Evolutionary conservation across 2,329 filamentous ascomycete species (phyloP).

Genomic region (Pseudocercospora musae): DNA sequence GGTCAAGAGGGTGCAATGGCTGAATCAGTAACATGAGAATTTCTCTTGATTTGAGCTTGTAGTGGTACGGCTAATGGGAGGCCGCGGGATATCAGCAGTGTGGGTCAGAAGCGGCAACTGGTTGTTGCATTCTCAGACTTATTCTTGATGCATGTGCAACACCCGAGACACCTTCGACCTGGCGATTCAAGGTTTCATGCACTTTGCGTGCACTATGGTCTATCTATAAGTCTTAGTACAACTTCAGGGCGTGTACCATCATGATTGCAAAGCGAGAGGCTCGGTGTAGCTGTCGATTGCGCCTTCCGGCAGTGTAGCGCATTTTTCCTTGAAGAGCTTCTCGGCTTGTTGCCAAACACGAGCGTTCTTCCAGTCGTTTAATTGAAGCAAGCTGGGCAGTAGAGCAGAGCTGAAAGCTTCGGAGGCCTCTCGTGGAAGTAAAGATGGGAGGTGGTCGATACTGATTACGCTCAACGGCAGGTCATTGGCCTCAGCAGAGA

Average conservation of each 20-base stretch:
- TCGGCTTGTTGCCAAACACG: slow-evolving; percentile 83
- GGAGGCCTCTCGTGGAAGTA: slow-evolving; percentile 80
- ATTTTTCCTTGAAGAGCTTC: slow-evolving; percentile 80
- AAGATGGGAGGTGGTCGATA: slow-evolving; percentile 79
- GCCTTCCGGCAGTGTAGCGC: slow-evolving; percentile 60
- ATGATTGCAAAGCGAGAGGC: slow-evolving; percentile 3
- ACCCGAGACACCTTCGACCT: neutral
- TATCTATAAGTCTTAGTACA: slow-evolving; percentile 11
- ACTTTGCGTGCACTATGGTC: neutral
- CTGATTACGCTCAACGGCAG: slow-evolving; percentile 72
- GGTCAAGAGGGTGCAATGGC: neutral
- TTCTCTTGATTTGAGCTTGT: neutral
- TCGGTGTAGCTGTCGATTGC: slow-evolving; percentile 7
- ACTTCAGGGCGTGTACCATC: neutral
- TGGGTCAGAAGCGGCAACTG: slow-evolving; percentile 1
- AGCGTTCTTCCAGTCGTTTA: slow-evolving; percentile 70
- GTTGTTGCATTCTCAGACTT: neutral
- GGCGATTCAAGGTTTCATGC: neutral
- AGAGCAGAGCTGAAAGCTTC: slow-evolving; percentile 80
- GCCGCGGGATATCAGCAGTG: slow-evolving; percentile 4
- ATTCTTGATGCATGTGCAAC: neutral
- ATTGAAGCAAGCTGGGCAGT: slow-evolving; percentile 69
- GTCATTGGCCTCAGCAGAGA: slow-evolving; percentile 49
- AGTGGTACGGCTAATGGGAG: slow-evolving; percentile 8
- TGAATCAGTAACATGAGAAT: neutral